These are phyloP conservation scores for Sporothrix phasma DNA, from an alignment of 2,329 filamentous ascomycete species.

Conservation along the genomic window DNA sequence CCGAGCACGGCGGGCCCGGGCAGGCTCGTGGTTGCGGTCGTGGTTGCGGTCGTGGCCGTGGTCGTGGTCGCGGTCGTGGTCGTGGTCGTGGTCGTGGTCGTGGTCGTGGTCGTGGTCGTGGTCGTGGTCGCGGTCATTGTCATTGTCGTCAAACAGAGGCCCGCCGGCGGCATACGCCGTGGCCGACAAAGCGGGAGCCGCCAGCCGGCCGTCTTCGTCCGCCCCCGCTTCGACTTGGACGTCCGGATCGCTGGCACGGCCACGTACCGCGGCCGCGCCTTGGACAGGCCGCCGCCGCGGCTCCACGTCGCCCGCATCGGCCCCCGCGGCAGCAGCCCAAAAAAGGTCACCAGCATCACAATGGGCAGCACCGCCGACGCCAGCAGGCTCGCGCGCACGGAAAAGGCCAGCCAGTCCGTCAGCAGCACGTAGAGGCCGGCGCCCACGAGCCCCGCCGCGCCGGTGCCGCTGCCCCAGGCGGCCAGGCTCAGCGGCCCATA, in stretches of 20 bases:
- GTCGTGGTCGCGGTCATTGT: background rate
- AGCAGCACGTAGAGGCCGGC: slow-evolving; percentile 80
- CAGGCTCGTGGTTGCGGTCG: no score
- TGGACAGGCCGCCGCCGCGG: background rate
- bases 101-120: background rate
- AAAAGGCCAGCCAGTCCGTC: slow-evolving; percentile 69
- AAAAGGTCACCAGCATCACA: slow-evolving; percentile 81
- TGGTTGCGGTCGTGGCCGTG: background rate
- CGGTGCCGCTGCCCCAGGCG: slow-evolving; percentile 86
- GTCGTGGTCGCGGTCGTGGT: background rate
- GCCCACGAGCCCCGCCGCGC: slow-evolving; percentile 76
- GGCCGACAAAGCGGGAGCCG: background rate
- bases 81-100: background rate
- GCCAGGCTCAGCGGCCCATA: slow-evolving; percentile 82
- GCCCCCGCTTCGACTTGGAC: slow-evolving; percentile 16
- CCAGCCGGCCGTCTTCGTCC: slow-evolving; percentile 27
- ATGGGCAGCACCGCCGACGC: slow-evolving; percentile 69
- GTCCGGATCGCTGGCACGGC: slow-evolving; percentile 26
- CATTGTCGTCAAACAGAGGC: background rate
- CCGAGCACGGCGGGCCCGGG: no score
- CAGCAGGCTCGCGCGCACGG: slow-evolving; percentile 63
- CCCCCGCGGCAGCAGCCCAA: slow-evolving; percentile 61
- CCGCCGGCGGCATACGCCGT: background rate
- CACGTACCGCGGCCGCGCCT: slow-evolving; percentile 21
- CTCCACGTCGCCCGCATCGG: slow-evolving; percentile 42